Conservation (phyloP, 176 grass and related monocot species). For the Carex kokanica region DNA sequence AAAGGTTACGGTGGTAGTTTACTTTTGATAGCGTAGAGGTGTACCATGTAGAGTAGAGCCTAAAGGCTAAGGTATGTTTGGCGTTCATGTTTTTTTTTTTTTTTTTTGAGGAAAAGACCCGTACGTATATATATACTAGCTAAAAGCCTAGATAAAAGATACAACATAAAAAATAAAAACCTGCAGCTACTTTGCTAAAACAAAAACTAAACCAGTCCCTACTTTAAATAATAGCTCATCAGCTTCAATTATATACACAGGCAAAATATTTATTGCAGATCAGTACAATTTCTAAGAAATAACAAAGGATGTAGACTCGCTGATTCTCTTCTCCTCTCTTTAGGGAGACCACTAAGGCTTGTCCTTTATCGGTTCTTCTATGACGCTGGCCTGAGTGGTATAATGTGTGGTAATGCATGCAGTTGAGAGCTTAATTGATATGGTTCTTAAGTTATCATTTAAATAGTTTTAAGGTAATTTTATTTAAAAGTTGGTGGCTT, state of each 20-base stretch:
- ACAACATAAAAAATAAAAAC: too few species aligned
- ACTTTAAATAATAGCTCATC: too few species aligned
- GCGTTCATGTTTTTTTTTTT: not conserved
- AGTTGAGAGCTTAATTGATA: not conserved
- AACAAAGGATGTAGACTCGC: not conserved
- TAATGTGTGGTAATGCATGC: not conserved
- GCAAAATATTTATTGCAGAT: not conserved
- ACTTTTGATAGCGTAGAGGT: slow-evolving; percentile 25
- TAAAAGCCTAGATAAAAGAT: too few species aligned
- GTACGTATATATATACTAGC: too few species aligned
- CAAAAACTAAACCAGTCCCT: too few species aligned
- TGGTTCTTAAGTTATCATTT: not conserved
- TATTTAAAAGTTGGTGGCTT: too few species aligned
- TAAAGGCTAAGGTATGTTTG: slow-evolving; percentile 63
- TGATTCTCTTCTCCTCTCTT: slow-evolving; percentile 29
- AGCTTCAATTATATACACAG: not conserved
- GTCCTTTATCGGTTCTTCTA: slow-evolving; percentile 31
- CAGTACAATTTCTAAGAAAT: not conserved
- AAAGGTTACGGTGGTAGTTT: slow-evolving; percentile 16
- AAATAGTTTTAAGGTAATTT: not conserved
- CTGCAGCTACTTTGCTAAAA: too few species aligned
- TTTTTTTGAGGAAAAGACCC: too few species aligned
- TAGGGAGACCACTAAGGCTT: slow-evolving; percentile 47
- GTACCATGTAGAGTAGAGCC: slow-evolving; percentile 34
- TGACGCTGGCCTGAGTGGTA: not conserved